phyloP scores from a whole-genome alignment of 164 flowering plant genomes.

The Piper betle region DNA sequence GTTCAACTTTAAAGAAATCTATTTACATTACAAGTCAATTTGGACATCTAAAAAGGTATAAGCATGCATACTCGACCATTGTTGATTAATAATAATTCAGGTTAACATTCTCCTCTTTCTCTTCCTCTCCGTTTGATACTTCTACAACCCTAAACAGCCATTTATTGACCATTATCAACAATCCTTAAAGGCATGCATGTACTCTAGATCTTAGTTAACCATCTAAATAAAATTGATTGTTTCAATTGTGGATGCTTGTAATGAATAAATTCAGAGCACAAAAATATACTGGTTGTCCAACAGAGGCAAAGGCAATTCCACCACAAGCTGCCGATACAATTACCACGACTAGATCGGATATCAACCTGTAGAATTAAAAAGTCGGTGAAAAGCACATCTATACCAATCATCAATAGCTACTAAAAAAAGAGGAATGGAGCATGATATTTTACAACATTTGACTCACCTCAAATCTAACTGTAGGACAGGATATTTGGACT shows the following conservation, averaged over 20 bases:
- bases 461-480: conserved; percentile 74
- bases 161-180: not conserved
- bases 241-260: not conserved
- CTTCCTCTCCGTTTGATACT: too few species aligned
- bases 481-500: conserved; percentile 80
- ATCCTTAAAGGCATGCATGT: not conserved
- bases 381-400: too few species aligned
- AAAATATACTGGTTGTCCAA: conserved; percentile 85
- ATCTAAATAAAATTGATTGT: not conserved
- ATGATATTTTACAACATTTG: not conserved
- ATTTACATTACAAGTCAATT: too few species aligned
- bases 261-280: conserved; percentile 1
- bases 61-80: too few species aligned
- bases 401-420: not conserved
- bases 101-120: too few species aligned
- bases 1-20: too few species aligned
- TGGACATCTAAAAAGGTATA: too few species aligned
- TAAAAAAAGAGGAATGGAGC: not conserved
- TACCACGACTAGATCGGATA: conserved; percentile 86
- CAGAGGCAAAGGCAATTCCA: conserved; percentile 96
- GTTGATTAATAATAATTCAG: too few species aligned
- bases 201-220: not conserved
- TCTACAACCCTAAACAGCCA: too few species aligned
- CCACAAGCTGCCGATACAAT: conserved; percentile 98
- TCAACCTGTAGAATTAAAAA: conserved; percentile 42